A percentile compares a stretch with the other conserved stretches of the same genome.
phyloP scores from a whole-genome alignment of 495 filamentous ascomycete species.

The Lophiostoma macrostomum region DNA sequence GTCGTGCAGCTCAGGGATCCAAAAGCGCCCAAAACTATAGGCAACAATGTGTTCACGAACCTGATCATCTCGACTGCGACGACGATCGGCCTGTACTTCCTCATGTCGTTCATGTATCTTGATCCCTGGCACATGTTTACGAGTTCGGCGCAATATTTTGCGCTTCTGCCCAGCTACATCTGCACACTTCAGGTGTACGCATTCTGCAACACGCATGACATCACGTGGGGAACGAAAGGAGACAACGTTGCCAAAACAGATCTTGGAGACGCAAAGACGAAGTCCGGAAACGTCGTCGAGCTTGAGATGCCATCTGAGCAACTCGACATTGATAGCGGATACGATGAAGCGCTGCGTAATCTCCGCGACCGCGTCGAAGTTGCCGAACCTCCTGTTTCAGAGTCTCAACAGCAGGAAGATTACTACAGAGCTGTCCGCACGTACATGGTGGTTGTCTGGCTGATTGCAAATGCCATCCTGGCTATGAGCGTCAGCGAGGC shows the following conservation, averaged over 20 bases:
- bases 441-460: slow-evolving; percentile 98
- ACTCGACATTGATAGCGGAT: slow-evolving; percentile 95
- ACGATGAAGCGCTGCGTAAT: slow-evolving; percentile 95
- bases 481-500: slow-evolving; percentile 92
- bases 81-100: slow-evolving; percentile 91
- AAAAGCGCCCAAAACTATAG: slow-evolving; percentile 54
- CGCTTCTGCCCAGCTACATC: slow-evolving; percentile 88
- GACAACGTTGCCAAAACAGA: slow-evolving; percentile 93
- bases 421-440: slow-evolving; percentile 97
- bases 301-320: slow-evolving; percentile 98
- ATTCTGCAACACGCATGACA: slow-evolving; percentile 99
- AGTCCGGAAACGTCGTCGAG: slow-evolving; percentile 69
- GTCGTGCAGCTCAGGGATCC: slow-evolving; percentile 67
- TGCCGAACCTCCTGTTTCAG: slow-evolving; percentile 54
- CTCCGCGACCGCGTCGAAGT: slow-evolving; percentile 91
- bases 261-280: slow-evolving; percentile 72
- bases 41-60: slow-evolving; percentile 89
- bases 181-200: slow-evolving; percentile 98
- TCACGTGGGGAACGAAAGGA: slow-evolving; percentile 98
- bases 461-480: slow-evolving; percentile 85
- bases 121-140: slow-evolving; percentile 99
- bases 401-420: slow-evolving; percentile 89
- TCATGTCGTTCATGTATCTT: slow-evolving; percentile 92
- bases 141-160: slow-evolving; percentile 86
- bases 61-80: slow-evolving; percentile 85